phyloP scores from a whole-genome alignment of 371 early-diverging fungal genomes.

The Apophysomyces sp. region DNA sequence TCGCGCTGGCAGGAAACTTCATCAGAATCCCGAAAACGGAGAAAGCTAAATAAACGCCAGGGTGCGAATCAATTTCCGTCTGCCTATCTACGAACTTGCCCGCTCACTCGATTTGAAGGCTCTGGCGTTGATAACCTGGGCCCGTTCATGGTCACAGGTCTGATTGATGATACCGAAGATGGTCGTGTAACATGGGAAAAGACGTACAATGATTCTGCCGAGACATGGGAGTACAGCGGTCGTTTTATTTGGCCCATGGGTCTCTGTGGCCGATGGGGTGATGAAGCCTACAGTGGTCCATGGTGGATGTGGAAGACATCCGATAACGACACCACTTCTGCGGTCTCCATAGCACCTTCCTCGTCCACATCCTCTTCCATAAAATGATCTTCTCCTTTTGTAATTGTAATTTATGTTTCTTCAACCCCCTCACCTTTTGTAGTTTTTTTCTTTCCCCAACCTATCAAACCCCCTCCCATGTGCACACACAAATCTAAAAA shows the following conservation, averaged over 20 bases:
- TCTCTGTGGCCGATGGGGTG: constrained; percentile 48
- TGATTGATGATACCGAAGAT: constrained; percentile 48
- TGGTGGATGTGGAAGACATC: constrained; percentile 51
- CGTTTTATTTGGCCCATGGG: constrained; percentile 46
- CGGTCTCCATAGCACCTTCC: background rate
- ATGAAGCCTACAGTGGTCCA: constrained; percentile 50
- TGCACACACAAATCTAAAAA: too few relatives aligned
- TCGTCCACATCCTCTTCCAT: background rate
- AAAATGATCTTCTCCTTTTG: background rate
- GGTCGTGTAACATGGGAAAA: constrained; percentile 51
- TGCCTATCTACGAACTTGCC: constrained; percentile 31
- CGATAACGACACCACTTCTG: background rate
- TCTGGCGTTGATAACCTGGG: constrained; percentile 44
- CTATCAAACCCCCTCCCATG: background rate
- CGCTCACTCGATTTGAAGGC: constrained; percentile 47
- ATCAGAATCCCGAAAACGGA: constrained; percentile 15
- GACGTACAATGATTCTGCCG: constrained; percentile 39
- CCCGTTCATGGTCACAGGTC: constrained; percentile 35
- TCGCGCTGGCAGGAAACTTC: constrained; percentile 22
- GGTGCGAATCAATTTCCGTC: constrained; percentile 24
- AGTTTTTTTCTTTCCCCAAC: background rate
- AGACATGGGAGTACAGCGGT: constrained; percentile 50
- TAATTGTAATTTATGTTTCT: background rate
- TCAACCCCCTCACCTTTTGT: background rate
- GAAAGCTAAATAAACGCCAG: constrained; percentile 10